phyloP scores from a whole-genome alignment of 2,329 filamentous ascomycete genomes.

The Xylariaceae sp. region DNA sequence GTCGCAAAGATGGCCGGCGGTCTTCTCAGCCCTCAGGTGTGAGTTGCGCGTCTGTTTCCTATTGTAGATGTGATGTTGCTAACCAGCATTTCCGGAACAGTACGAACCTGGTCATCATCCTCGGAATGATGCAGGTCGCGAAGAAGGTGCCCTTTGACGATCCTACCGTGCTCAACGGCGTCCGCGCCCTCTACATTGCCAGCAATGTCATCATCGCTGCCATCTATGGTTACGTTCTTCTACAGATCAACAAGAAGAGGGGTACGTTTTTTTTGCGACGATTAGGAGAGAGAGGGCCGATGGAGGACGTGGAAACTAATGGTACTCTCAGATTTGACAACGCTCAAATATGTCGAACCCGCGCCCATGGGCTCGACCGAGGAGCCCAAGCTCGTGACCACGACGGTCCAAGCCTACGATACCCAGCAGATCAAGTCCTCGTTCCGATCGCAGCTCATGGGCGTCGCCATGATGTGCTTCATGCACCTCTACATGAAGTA shows the following conservation, averaged over 20 bases:
- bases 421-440: slow-evolving; percentile 74
- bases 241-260: slow-evolving; percentile 92
- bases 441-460: slow-evolving; percentile 91
- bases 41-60: slow-evolving; percentile 29
- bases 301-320: slow-evolving; percentile 4
- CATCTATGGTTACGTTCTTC: slow-evolving; percentile 81
- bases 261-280: slow-evolving; percentile 53
- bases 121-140: slow-evolving; percentile 96
- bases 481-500: slow-evolving; percentile 99
- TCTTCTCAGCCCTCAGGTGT: slow-evolving; percentile 63
- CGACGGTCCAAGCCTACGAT: slow-evolving; percentile 95
- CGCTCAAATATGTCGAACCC: slow-evolving; percentile 97
- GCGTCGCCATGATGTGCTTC: slow-evolving; percentile 93
- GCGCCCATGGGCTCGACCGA: slow-evolving; percentile 88
- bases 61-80: slow-evolving; percentile 15
- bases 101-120: slow-evolving; percentile 89
- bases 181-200: slow-evolving; percentile 49
- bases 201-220: slow-evolving; percentile 76
- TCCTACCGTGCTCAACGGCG: slow-evolving; percentile 53
- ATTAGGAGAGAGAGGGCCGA: background rate
- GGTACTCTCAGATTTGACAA: slow-evolving; percentile 70
- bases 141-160: slow-evolving; percentile 96
- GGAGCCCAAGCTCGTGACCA: slow-evolving; percentile 93
- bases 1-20: slow-evolving; percentile 51
- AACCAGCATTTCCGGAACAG: slow-evolving; percentile 41